Base-by-base conservation (phyloP, 108 stramenopile species). In the Nitzschia sp. region DNA sequence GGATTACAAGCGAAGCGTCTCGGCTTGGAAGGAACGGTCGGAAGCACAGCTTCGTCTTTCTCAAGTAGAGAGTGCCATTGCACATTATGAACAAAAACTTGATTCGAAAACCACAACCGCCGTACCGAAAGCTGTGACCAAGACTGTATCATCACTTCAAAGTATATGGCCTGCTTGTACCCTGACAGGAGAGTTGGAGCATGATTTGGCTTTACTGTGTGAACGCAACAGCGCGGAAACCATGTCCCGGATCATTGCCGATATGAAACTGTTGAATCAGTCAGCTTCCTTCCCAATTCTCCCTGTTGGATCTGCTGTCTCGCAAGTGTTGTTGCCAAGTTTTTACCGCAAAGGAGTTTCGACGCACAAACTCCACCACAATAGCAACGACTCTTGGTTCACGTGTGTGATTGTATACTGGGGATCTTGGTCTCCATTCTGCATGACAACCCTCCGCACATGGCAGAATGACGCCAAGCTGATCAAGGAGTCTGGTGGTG, bases 351-450 rank as follows among this genome's bases (percentile, higher is more conserved):
- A 48, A 48, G n/a, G 17, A 17, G n/a, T 48, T 15, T 15, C 14
- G n/a, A 48, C n/a, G 14, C 17, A 15, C 46, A 48, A 48, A 48
- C 17, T 48, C 17, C 17, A 17, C 14, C 29, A 34, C 29, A 17
- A 15, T 3, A 17, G n/a, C 46, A 17, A 15, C 46, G 17, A 15
- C 14, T 48, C 46, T 17, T 17, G 46, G 14, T 48, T 48, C 17
- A 17, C 46, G 1, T 29, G 26, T 58, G n/a, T 58, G 29, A n/a
- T 58, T 9, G 57, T 58, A 14, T 58, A 58, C 29, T 58, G 22
- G 57, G 57, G 57, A 6, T 11, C n/a, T 58, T 58, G 57, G 57
- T 58, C 57, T n/a, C 26, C 57, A 2, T 19, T 58, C n/a, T 58
- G 57, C 57, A 58, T 58, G 57, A 19, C 57, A n/a, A 58, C 1